Percentiles rank a stretch among this genome's conserved stretches.
phyloP scores from a whole-genome alignment of 441 rosid genomes.

The Macaranga tanarius region DNA sequence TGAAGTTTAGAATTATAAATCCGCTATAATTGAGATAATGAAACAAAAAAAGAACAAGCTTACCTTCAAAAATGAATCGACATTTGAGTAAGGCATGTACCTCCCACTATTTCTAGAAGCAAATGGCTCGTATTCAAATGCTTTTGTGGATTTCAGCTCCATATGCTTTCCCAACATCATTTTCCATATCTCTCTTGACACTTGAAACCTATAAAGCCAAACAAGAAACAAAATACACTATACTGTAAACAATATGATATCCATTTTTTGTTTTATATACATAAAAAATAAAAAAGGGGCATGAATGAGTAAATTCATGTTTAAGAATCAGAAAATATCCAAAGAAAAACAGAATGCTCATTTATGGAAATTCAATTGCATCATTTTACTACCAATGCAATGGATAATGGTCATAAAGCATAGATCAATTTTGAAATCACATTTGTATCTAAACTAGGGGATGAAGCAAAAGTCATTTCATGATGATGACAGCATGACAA shows the following conservation, averaged over 20 bases:
- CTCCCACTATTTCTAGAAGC: slow-evolving; percentile 33
- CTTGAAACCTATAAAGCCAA: slow-evolving; percentile 32
- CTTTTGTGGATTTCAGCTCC: slow-evolving; percentile 24
- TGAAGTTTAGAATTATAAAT: not conserved
- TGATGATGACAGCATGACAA: not conserved
- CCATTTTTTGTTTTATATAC: not conserved
- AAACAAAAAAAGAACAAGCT: not conserved
- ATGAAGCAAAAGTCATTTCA: not conserved
- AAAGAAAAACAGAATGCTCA: not conserved
- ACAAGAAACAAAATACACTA: not conserved
- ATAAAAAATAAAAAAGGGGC: not conserved
- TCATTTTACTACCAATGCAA: not conserved
- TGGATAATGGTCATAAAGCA: not conserved
- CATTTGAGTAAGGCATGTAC: slow-evolving; percentile 35
- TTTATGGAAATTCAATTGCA: not conserved
- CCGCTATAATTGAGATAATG: not conserved
- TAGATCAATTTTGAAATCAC: not conserved
- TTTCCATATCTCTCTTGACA: slow-evolving; percentile 32
- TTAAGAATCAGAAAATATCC: not conserved
- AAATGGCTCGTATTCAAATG: slow-evolving; percentile 27
- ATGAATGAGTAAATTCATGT: not conserved
- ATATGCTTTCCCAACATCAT: slow-evolving; percentile 21
- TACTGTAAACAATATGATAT: not conserved
- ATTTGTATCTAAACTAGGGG: not conserved
- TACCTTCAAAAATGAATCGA: slow-evolving; percentile 41